Base-by-base conservation (phyloP, 2,329 filamentous ascomycete species). In the Arachnomyces sp. region DNA sequence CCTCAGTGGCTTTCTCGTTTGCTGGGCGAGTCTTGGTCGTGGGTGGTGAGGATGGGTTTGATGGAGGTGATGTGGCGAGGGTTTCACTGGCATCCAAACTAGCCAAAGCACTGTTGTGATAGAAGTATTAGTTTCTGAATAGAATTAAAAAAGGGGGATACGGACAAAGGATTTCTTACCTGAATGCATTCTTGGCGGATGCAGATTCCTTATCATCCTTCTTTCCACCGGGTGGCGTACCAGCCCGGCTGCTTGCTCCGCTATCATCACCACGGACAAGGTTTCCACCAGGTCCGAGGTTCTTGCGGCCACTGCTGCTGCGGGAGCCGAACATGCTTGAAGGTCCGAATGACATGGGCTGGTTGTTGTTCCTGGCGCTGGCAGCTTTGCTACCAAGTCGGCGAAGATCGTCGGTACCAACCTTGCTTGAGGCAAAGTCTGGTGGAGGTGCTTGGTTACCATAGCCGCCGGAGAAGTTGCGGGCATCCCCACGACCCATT, bases 331-430 rank as follows among this genome's bases (percentile, higher is more conserved):
- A 84, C 75, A 94, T 84, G 46, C 86, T 89, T 38, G 84, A 83
- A 9, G 92, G 90, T 21, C 87, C 89, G 49, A 96, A 77, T 11
- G 73, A 72, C 67, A 53, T 76, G 69, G 56, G 80, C 63, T 66
- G 78, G 73, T 65, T 80, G 66, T 73, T 78, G 48, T 70, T 75
- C 74, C 60, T 81, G 59, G 46, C 77, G 70, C 69, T 73, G 75
- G 84, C 86, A 53, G 71, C 73, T 25, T 25, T 25, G 39, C 76
- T 73, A 42, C 63, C 63, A 31, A 98, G 76, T 54, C 87, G 86
- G 48, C 86, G 82, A 44, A 98, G 76, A 60, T 98, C 92, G 54
- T 95, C 89, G 71, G 87, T 88, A 46, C 81, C 86, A 50, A 98
- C 84, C 53, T 85, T 85, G 70, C 92, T 95, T 53, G 76, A 77